Conservation (phyloP, 257 asterid species). For the Plantago ovata region DNA sequence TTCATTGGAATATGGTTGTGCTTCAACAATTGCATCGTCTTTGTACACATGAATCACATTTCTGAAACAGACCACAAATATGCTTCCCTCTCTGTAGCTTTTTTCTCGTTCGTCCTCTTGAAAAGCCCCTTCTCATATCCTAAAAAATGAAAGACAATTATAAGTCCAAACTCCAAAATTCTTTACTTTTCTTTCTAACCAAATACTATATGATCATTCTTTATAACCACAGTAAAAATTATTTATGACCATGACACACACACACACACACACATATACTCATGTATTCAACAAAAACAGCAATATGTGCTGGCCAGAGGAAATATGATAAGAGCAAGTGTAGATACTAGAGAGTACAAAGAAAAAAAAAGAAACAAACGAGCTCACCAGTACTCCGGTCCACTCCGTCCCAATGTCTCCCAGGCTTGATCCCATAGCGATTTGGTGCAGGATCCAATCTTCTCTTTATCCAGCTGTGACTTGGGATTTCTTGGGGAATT, state of each 20-base stretch:
- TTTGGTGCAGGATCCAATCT: conserved; percentile 68
- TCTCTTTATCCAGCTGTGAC: conserved; percentile 80
- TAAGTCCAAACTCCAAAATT: neutral
- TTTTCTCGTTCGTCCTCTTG: conserved; percentile 63
- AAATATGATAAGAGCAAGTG: neutral
- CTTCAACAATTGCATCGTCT: too few relatives aligned
- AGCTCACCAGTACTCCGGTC: conserved; percentile 76
- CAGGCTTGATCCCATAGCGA: conserved; percentile 85
- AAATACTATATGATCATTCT: too few relatives aligned
- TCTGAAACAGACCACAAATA: conserved; percentile 81
- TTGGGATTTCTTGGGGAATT: conserved; percentile 74
- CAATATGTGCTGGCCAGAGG: neutral
- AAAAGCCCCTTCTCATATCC: conserved; percentile 71
- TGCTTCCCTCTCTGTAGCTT: conserved; percentile 78
- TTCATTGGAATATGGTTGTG: too few relatives aligned
- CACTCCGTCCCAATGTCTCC: conserved; percentile 97
- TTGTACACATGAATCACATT: conserved; percentile 40
- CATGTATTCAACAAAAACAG: neutral
- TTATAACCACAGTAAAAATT: too few relatives aligned
- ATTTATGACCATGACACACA: too few relatives aligned
- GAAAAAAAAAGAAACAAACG: neutral
- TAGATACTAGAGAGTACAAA: neutral
- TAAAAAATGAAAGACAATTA: conserved; percentile 21
- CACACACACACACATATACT: too few relatives aligned
- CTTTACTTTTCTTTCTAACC: too few relatives aligned